A percentile compares a stretch with the other conserved stretches of the same genome.
Conservation (phyloP, 2,329 filamentous ascomycete species). For the Aureobasidium melanogenum region DNA sequence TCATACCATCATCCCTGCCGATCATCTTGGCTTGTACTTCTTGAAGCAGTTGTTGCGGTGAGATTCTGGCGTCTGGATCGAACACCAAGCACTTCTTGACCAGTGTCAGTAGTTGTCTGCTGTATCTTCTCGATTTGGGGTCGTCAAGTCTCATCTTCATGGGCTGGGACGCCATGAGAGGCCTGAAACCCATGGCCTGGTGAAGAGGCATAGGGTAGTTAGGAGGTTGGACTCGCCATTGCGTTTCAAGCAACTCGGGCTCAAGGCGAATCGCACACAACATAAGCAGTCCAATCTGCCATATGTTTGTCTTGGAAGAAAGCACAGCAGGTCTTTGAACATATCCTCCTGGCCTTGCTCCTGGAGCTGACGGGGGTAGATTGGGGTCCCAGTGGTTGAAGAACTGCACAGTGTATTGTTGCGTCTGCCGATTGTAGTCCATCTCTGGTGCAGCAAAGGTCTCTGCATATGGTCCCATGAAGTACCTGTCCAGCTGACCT, state of each 20-base stretch:
- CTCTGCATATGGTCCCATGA: not conserved
- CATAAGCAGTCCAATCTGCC: constrained; percentile 1
- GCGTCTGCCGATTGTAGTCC: not conserved
- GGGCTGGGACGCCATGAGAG: not conserved
- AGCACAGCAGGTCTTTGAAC: not conserved
- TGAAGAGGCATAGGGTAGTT: not conserved
- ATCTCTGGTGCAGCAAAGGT: not conserved
- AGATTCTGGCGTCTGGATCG: not conserved
- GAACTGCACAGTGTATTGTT: not conserved
- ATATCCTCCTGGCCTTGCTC: not conserved
- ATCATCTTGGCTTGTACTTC: not conserved
- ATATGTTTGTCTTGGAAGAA: not conserved
- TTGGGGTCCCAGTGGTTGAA: not conserved
- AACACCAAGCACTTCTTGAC: not conserved
- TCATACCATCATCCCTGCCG: not conserved
- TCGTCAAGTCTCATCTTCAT: not conserved
- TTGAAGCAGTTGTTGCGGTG: not conserved
- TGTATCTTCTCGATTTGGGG: not conserved
- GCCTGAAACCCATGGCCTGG: not conserved
- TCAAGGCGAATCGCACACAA: not conserved
- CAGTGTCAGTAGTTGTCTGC: not conserved
- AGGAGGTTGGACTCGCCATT: not conserved
- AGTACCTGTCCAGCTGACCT: not conserved
- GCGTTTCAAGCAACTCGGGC: not conserved
- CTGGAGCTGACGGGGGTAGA: not conserved